Evolutionary conservation across 164 flowering plant species (phyloP), one percentile per base, ranked within the genome.

Genomic region (Liriodendron chinense): DNA sequence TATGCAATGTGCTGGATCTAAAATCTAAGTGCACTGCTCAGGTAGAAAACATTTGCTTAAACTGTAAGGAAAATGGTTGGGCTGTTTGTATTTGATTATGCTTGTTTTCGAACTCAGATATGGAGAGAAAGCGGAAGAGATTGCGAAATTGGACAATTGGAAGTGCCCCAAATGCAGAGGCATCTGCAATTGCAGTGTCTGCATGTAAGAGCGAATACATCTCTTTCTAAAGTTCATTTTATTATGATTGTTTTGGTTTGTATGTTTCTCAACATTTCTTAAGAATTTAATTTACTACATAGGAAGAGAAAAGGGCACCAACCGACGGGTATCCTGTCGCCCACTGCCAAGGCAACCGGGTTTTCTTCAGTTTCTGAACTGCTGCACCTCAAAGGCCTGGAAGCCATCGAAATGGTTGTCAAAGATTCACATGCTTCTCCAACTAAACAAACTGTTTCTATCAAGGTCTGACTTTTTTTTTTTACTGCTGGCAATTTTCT

Each of bases 181-280:
- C 70, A 88, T 86, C 21, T 95, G 99, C 82, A 93, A 95, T 74
- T 95, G 99, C 75, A 95, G 99, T 72, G 59, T 79, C 2, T 95
- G 99, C 94, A 91, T 84, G 98, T 93, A 85, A 59, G 66, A 23
- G 62, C 16, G 10, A 14, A 57, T 20, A 57, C n/a, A 57, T 57
- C 62, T 57, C 1, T 57, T 57, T 57, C n/a, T 57, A 20, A 14
- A 13, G 16, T 57, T 57, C 20, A 57, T 13, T 57, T 57, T 57
- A 20, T 57, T 14, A 57, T 14, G 62, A 20, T 57, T 57, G 62
- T 20, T 57, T 57, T 20, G 5, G 16, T 57, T 16, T 57, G 62
- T 57, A 14, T 14, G 13, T 57, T 57, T 57, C 7, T 57, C 16
- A 8, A 57, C 16, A 57, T 14, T 57, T 57, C 62, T 20, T 57